Conservation (phyloP, 2,329 filamentous ascomycete genomes). For the Rachicladosporium sp. region DNA sequence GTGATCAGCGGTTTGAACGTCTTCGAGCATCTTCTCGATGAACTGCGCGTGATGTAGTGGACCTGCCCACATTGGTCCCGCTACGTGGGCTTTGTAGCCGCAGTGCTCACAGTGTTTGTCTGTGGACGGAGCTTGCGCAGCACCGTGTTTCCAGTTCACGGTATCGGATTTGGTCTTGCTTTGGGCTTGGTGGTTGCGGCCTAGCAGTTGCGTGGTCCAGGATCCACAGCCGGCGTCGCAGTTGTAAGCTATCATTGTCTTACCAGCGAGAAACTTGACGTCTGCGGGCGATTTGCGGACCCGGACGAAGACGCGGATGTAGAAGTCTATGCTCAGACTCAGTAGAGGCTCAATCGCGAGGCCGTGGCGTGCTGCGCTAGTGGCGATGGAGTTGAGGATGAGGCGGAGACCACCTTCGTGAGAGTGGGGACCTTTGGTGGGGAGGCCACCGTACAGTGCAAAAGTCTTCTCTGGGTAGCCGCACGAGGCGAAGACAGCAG, state of each 20-base stretch:
- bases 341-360: slow-evolving; percentile 80
- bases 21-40: slow-evolving; percentile 62
- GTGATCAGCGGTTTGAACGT: slow-evolving; percentile 54
- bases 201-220: slow-evolving; percentile 71
- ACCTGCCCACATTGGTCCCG: slow-evolving; percentile 90
- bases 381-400: slow-evolving; percentile 70
- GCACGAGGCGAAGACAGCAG: slow-evolving; percentile 85
- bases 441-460: slow-evolving; percentile 82
- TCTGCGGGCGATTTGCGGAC: slow-evolving; percentile 67
- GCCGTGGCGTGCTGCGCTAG: slow-evolving; percentile 72
- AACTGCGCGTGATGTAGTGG: slow-evolving; percentile 76
- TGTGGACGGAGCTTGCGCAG: slow-evolving; percentile 57
- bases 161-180: slow-evolving; percentile 64
- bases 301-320: slow-evolving; percentile 76
- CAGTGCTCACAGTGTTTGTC: slow-evolving; percentile 68
- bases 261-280: slow-evolving; percentile 82
- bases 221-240: slow-evolving; percentile 87
- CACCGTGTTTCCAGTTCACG: slow-evolving; percentile 63
- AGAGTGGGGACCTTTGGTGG: slow-evolving; percentile 70
- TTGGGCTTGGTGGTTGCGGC: slow-evolving; percentile 51
- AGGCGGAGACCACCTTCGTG: slow-evolving; percentile 84
- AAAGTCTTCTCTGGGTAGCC: slow-evolving; percentile 92
- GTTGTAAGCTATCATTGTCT: slow-evolving; percentile 85
- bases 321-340: slow-evolving; percentile 92
- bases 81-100: slow-evolving; percentile 71